Conservation (phyloP, 139 green algal genomes). For the Haematococcus lacustris region DNA sequence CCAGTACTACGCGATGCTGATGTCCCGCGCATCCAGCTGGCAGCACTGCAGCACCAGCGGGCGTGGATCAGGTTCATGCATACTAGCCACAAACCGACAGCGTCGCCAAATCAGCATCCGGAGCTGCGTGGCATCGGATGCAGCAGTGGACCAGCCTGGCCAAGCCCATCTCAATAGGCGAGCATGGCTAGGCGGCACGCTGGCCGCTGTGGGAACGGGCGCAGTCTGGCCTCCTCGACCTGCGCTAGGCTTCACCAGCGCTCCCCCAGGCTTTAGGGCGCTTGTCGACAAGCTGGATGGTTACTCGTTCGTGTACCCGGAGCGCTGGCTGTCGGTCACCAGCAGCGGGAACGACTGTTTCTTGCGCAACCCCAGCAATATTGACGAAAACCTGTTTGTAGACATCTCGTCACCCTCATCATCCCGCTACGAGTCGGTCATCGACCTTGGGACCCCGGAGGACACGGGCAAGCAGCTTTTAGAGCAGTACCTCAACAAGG, state of each 20-base stretch:
- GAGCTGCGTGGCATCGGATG: no score
- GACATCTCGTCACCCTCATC: conserved; percentile 81
- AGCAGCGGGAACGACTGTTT: conserved; percentile 85
- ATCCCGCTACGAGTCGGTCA: conserved; percentile 55
- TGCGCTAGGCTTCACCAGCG: conserved; percentile 17
- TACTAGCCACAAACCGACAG: no score
- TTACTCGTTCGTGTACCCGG: conserved; percentile 75
- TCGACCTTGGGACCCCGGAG: conserved; percentile 72
- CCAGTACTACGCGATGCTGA: no score
- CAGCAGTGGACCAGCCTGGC: no score
- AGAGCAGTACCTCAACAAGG: conserved; percentile 74
- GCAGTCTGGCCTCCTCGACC: no score
- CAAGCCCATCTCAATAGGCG: no score
- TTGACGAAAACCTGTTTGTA: conserved; percentile 91
- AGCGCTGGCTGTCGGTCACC: conserved; percentile 43
- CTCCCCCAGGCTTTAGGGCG: conserved; percentile 42
- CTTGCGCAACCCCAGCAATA: conserved; percentile 72
- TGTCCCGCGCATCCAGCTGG: no score
- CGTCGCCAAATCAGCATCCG: no score
- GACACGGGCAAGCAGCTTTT: conserved; percentile 58
- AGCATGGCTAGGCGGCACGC: no score
- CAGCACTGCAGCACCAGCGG: no score
- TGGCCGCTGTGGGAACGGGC: no score
- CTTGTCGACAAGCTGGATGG: conserved; percentile 78
- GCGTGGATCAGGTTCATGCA: no score